These are phyloP conservation scores for Apiospora kogelbergensis DNA, from an alignment of 2,329 filamentous ascomycete species.

Conservation along the genomic window DNA sequence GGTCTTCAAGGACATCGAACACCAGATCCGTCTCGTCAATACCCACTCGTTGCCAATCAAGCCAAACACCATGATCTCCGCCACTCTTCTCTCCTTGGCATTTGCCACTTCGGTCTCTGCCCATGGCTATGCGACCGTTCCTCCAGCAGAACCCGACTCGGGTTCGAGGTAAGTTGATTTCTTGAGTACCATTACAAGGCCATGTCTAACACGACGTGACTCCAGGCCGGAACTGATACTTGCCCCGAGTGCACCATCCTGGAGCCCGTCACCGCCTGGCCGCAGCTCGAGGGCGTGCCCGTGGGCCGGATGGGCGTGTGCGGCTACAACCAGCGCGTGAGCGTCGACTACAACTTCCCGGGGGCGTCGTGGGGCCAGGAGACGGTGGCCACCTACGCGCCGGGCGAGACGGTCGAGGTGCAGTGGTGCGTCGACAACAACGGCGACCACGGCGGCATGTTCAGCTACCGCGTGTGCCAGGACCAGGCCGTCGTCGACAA, in stretches of 20 bases:
- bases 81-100: slow-evolving; percentile 12
- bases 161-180: slow-evolving; percentile 36
- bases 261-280: slow-evolving; percentile 52
- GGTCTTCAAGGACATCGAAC: background rate
- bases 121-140: slow-evolving; percentile 46
- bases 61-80: slow-evolving; percentile 5
- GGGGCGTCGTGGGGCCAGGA: slow-evolving; percentile 41
- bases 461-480: slow-evolving; percentile 53
- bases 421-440: slow-evolving; percentile 58
- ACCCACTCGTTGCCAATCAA: background rate
- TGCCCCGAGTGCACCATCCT: slow-evolving; percentile 56
- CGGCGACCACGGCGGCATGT: slow-evolving; percentile 58
- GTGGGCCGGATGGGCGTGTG: slow-evolving; percentile 51
- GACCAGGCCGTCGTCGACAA: slow-evolving; percentile 51
- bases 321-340: slow-evolving; percentile 53
- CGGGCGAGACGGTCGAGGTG: slow-evolving; percentile 47
- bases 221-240: slow-evolving; percentile 45
- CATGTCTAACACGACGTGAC: background rate
- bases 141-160: slow-evolving; percentile 43
- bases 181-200: background rate
- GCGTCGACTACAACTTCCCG: slow-evolving; percentile 53
- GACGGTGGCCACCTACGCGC: slow-evolving; percentile 42
- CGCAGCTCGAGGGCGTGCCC: slow-evolving; percentile 42
- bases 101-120: slow-evolving; percentile 27
- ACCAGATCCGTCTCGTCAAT: background rate